These are phyloP conservation scores for Aspergillus luchuensis DNA, from an alignment of 2,329 filamentous ascomycete genomes.

Conservation along the genomic window DNA sequence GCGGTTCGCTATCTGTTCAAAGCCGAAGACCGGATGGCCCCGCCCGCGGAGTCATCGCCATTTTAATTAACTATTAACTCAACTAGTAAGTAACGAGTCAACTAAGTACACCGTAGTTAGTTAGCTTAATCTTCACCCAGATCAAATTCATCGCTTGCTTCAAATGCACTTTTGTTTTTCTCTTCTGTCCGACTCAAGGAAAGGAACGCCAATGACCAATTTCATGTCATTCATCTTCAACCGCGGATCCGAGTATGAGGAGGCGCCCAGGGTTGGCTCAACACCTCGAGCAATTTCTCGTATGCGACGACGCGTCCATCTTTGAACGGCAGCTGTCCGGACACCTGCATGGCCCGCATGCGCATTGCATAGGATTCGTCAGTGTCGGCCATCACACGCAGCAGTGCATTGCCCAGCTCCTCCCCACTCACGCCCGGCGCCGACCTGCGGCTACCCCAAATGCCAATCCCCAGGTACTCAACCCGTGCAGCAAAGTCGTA, in stretches of 20 bases:
- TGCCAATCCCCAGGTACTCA: conserved; percentile 48
- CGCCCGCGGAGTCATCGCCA: not conserved
- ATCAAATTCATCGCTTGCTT: too few relatives aligned
- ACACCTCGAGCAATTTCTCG: conserved; percentile 22
- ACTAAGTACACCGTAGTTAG: too few relatives aligned
- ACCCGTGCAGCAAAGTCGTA: conserved; percentile 50
- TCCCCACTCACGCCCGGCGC: conserved; percentile 35
- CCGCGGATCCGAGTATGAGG: not conserved
- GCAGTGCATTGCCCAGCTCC: conserved; percentile 31
- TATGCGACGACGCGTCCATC: conserved; percentile 26
- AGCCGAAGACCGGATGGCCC: not conserved
- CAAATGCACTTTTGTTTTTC: too few relatives aligned
- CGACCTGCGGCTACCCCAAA: conserved; percentile 41
- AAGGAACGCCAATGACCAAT: not conserved
- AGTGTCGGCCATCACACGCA: conserved; percentile 15
- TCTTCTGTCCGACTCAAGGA: not conserved
- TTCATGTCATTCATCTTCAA: too few relatives aligned
- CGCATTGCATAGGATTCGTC: conserved; percentile 7
- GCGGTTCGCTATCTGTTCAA: not conserved
- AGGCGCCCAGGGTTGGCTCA: not conserved
- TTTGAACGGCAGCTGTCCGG: conserved; percentile 10
- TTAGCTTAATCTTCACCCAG: too few relatives aligned
- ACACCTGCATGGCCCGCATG: conserved; percentile 15
- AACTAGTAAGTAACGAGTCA: too few relatives aligned
- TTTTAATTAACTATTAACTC: too few relatives aligned